phyloP scores from a whole-genome alignment of 1,284 basidiomycete genomes.

The Chondrostereum purpureum region DNA sequence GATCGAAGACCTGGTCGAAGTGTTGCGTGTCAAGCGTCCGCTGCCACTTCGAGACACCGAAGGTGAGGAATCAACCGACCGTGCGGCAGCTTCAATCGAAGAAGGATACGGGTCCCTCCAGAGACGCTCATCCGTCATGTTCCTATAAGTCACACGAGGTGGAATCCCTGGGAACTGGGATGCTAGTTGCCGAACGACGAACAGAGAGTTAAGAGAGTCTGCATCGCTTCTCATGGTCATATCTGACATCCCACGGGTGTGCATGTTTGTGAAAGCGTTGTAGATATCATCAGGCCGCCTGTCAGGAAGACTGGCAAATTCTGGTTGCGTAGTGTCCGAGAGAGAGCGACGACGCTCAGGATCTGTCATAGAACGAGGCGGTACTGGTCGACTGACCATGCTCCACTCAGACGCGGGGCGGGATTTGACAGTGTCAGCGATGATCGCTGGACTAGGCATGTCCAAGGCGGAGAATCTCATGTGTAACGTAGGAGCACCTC shows the following conservation, averaged over 20 bases:
- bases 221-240: constrained; percentile 21
- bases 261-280: constrained; percentile 2
- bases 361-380: constrained; percentile 10
- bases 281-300: neutral
- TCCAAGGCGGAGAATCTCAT: constrained; percentile 55
- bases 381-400: constrained; percentile 10
- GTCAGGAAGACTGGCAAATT: neutral
- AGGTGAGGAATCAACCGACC: neutral
- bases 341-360: constrained; percentile 9
- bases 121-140: neutral
- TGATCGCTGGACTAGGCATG: constrained; percentile 31
- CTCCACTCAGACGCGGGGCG: constrained; percentile 17
- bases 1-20: constrained; percentile 1
- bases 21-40: neutral
- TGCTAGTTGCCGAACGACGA: constrained; percentile 41
- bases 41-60: neutral
- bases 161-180: constrained; percentile 47
- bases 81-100: neutral
- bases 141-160: constrained; percentile 21
- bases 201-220: constrained; percentile 25
- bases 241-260: constrained; percentile 12
- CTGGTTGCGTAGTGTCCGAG: neutral
- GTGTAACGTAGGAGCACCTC: constrained; percentile 48
- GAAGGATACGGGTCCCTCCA: neutral
- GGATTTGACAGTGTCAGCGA: constrained; percentile 24